phyloP scores from a whole-genome alignment of 164 flowering plant genomes.

The Akebia trifoliata region DNA sequence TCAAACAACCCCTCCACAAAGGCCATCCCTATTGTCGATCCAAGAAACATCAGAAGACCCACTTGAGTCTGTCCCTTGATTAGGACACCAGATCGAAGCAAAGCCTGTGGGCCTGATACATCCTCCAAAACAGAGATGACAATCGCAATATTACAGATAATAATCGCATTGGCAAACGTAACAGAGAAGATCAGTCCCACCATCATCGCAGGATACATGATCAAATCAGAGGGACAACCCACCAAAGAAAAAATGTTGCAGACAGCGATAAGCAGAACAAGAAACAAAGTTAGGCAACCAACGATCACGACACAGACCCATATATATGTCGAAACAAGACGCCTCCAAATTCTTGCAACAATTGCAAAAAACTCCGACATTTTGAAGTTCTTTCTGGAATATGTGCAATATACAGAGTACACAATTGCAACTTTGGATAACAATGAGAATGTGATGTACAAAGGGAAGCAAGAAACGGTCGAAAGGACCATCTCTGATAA shows the following conservation, averaged over 20 bases:
- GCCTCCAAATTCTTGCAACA: slow-evolving; percentile 60
- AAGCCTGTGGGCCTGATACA: slow-evolving; percentile 76
- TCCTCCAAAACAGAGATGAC: slow-evolving; percentile 87
- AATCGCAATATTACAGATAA: slow-evolving; percentile 67
- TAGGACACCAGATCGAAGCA: slow-evolving; percentile 58
- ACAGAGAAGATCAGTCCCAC: slow-evolving; percentile 66
- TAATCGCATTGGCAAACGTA: slow-evolving; percentile 68
- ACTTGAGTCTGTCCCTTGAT: slow-evolving; percentile 92
- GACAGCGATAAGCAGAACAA: slow-evolving; percentile 50
- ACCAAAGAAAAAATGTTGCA: slow-evolving; percentile 52
- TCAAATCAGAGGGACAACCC: slow-evolving; percentile 41
- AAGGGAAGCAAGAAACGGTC: slow-evolving; percentile 60
- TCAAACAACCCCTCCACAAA: slow-evolving; percentile 93
- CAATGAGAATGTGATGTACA: slow-evolving; percentile 58
- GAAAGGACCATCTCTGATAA: slow-evolving; percentile 67
- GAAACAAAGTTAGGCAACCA: slow-evolving; percentile 56
- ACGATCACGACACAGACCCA: slow-evolving; percentile 58
- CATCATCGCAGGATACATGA: slow-evolving; percentile 55
- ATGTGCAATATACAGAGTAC: slow-evolving; percentile 78
- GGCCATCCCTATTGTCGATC: slow-evolving; percentile 86
- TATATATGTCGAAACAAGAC: slow-evolving; percentile 58
- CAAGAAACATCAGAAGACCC: slow-evolving; percentile 82
- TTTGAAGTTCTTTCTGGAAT: slow-evolving; percentile 51
- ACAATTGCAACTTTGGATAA: slow-evolving; percentile 79
- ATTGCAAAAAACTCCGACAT: slow-evolving; percentile 41